Evolutionary conservation across 805 yeast species (phyloP).

Genomic region (Barnettozyma pratensis): DNA sequence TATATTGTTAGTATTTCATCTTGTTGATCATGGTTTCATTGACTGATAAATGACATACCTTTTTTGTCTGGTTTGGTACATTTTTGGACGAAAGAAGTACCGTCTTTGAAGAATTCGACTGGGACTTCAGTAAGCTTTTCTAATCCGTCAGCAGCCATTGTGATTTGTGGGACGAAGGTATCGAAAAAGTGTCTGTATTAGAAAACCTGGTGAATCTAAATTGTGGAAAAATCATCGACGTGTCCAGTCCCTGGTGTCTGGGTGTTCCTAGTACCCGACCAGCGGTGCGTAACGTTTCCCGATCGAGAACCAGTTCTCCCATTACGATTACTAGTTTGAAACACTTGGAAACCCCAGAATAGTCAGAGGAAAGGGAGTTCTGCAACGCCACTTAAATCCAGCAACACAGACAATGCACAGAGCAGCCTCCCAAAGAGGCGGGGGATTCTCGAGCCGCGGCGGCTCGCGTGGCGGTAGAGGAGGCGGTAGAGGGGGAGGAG

Average conservation of each 20-base stretch:
- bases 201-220: too few species aligned
- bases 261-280: not conserved
- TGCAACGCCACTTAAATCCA: too few species aligned
- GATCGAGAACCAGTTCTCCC: too few species aligned
- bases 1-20: constrained; percentile 6
- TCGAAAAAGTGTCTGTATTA: not conserved
- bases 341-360: not conserved
- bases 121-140: constrained; percentile 85
- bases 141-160: constrained; percentile 50
- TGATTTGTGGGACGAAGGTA: not conserved
- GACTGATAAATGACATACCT: constrained; percentile 38
- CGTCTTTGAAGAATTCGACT: constrained; percentile 86
- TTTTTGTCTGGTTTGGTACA: constrained; percentile 90
- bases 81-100: constrained; percentile 79
- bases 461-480: constrained; percentile 3
- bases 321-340: too few species aligned
- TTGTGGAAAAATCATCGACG: constrained; percentile 1
- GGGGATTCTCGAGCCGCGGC: not conserved
- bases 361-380: too few species aligned
- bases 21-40: too few species aligned
- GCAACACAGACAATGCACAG: not conserved
- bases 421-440: not conserved
- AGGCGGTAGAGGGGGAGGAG: not conserved
- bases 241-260: constrained; percentile 5
- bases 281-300: too few species aligned